phyloP scores from a whole-genome alignment of 768 basidiomycete species.

The Artomyces pyxidatus region DNA sequence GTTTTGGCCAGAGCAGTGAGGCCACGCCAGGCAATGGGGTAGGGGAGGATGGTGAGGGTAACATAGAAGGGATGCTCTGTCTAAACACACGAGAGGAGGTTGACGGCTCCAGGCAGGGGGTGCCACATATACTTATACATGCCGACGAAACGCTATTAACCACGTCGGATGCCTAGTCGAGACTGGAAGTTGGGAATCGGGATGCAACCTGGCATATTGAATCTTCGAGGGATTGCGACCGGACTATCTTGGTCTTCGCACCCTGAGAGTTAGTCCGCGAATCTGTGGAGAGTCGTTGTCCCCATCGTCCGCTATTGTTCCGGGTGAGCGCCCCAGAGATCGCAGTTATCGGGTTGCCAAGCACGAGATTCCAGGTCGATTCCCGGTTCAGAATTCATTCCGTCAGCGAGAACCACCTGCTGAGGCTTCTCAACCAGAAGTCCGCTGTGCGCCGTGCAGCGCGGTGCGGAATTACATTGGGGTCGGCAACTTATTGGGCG shows the following conservation, averaged over 20 bases:
- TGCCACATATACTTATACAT: not conserved
- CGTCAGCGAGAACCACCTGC: not conserved
- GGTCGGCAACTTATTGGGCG: not conserved
- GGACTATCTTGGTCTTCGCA: not conserved
- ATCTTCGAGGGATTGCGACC: not conserved
- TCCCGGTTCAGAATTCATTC: too few relatives aligned
- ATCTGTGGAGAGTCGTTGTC: not conserved
- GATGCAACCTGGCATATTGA: not conserved
- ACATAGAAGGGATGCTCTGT: not conserved
- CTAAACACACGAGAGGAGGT: not conserved
- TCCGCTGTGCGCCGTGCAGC: not conserved
- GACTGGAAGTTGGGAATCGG: not conserved
- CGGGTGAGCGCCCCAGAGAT: not conserved
- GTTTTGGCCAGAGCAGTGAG: slow-evolving; percentile 1
- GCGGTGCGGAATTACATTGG: not conserved
- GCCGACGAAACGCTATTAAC: not conserved
- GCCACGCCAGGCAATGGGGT: slow-evolving; percentile 1
- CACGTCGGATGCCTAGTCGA: not conserved
- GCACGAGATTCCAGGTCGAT: too few relatives aligned
- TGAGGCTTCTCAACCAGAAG: not conserved
- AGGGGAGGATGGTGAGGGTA: not conserved
- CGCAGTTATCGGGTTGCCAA: not conserved
- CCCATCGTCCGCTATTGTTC: slow-evolving; percentile 1
- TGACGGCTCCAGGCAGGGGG: not conserved
- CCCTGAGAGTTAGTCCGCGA: not conserved